phyloP scores from a whole-genome alignment of 2,329 filamentous ascomycete genomes.

The Verticillium klebahnii region DNA sequence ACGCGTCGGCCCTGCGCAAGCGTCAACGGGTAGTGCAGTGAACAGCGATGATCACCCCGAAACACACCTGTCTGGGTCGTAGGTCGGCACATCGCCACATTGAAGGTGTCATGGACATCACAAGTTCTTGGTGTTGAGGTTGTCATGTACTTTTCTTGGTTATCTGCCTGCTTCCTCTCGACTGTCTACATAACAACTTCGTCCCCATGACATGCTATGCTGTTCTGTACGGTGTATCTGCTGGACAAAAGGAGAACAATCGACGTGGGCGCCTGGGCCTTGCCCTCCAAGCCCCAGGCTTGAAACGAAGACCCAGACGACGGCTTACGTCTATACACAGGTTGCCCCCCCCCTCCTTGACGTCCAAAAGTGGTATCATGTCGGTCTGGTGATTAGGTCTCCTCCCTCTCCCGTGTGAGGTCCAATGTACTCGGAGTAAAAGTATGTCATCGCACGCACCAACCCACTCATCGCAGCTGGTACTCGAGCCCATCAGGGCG shows the following conservation, averaged over 20 bases:
- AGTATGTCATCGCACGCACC: neutral
- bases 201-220: neutral
- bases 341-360: neutral
- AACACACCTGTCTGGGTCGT: too few species aligned
- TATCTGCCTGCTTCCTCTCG: neutral
- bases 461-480: neutral
- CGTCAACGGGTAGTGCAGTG: neutral
- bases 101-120: neutral
- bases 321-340: neutral
- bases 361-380: neutral
- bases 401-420: neutral
- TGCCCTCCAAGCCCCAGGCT: neutral
- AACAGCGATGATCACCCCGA: neutral
- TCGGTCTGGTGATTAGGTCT: neutral
- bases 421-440: neutral
- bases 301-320: neutral
- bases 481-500: constrained; percentile 25
- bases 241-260: neutral
- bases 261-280: neutral
- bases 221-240: neutral
- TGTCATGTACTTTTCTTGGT: neutral
- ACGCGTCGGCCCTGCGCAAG: neutral
- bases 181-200: neutral
- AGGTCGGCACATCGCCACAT: too few species aligned
- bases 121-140: neutral